Base-by-base conservation (phyloP, 139 green algal genomes). In the Coccomyxa sp. region DNA sequence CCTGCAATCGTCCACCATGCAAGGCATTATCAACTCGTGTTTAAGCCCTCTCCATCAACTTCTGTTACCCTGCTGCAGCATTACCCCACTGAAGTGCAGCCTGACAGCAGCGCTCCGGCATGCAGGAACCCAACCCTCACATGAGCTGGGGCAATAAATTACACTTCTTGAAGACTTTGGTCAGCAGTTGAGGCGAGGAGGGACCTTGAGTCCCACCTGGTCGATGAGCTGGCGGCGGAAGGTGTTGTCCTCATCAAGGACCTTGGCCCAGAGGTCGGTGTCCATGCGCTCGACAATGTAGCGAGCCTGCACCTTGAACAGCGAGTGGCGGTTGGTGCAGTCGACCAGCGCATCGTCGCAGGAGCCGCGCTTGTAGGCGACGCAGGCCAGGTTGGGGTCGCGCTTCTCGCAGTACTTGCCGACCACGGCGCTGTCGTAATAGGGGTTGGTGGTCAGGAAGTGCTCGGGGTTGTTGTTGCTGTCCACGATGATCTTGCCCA, bases 401-500 rank as follows among this genome's bases (percentile, higher is more conserved):
- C 97, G 93, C 92, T 98, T 98, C 93, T 99, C 97, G 27, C 95
- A 97, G 90, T 98, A 98, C 87, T 95, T 96, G 85, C 91, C 94
- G 30, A 94, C 89, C 58, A 91, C 94, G 60, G 95, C 85, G n/a
- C 90, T 94, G 88, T 99, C 93, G 84, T 99, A 99, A 94, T 98
- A 99, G 60, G 97, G 96, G 91, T 99, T 99, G 87, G 97, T 99
- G 76, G 93, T 98, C 25, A 99, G 91, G 94, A 99, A 99, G 91
- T 99, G 97, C 90, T 99, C 97, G 0, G 97, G 97, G 92, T 99
- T 99, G 91, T 98, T 99, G 92, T 99, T 99, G 84, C 94, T 95
- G 87, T 99, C 97, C 75, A 99, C 97, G 89, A 99, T 98, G 91
- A 99, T 98, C 92, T 99, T 99, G 84, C 96, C 95, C 83, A 99